Evolutionary conservation across 1,284 basidiomycete species (phyloP), one percentile per base, ranked within the genome.

Genomic region (Marasmius sp.): DNA sequence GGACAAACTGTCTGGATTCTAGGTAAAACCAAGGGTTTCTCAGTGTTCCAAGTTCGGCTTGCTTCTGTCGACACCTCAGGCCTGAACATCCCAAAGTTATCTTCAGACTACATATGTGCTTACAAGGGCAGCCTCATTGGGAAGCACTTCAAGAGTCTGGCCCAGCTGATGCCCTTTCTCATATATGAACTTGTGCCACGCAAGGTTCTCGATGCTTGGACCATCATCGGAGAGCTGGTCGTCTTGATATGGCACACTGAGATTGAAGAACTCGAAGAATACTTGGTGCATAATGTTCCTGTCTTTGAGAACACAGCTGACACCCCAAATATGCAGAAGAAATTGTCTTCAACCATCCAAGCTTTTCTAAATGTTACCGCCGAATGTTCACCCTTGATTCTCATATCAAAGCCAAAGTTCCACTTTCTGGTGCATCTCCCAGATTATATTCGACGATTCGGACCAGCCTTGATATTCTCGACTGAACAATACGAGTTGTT

Each of bases 111-210:
- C 54, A 67, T 74, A 49, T 54, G 67, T 3, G 64, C 69, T 45
- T 72, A 73, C 39, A 22, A 57, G 4, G 66, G 66, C 41, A 50
- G 49, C 10, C 64, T 74, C 1, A 72, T 73, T 47, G 72, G 71
- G 16, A 68, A 70, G 36, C 70, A 73, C 53, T 72, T 73, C 61
- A 72, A 73, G 52, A 68, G 64, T 1, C 33, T 74, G 6, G 58
- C 66, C 18, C 73, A 74, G 49, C 64, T 64, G 0, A 59, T 65
- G 12, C 34, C 61, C 0, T 72, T 72, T 50, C 61, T 64, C 20
- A n/a, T 70, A 4, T 62, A 71, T 45, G 64, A 66, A 16, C 49
- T 73, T 22, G 62, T 70, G 14, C 47, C 61, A 6, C 18, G 11
- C 1, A 58, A 65, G 6, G 37, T 64, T 6, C 59, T 71, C 9